Evolutionary conservation across 2,329 filamentous ascomycete species (phyloP).

Genomic region (Venturiaceae sp.): DNA sequence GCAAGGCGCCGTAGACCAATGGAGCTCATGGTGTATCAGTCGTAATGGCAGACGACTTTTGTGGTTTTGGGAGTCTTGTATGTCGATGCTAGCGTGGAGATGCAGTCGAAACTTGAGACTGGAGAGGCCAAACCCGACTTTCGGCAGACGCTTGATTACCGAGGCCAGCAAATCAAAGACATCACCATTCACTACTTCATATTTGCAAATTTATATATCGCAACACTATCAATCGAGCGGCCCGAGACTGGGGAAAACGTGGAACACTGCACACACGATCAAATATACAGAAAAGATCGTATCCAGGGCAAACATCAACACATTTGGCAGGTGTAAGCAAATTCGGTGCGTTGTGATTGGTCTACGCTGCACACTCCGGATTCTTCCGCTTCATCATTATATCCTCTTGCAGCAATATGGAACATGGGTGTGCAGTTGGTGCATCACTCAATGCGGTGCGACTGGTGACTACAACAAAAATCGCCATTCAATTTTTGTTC

Average conservation of each 20-base stretch:
- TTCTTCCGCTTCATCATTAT: not conserved
- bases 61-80: not conserved
- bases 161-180: too few relatives aligned
- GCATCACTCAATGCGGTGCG: not conserved
- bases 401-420: not conserved
- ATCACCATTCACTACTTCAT: too few relatives aligned
- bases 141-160: too few relatives aligned
- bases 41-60: not conserved
- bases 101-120: not conserved
- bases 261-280: not conserved
- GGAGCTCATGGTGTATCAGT: constrained; percentile 21
- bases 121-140: too few relatives aligned
- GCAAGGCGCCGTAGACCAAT: constrained; percentile 18
- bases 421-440: not conserved
- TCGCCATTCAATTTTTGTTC: too few relatives aligned
- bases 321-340: not conserved
- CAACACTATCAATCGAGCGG: not conserved
- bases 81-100: not conserved
- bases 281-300: not conserved
- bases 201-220: too few relatives aligned
- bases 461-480: too few relatives aligned
- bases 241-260: not conserved
- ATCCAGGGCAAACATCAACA: too few relatives aligned
- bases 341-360: not conserved
- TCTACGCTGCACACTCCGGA: not conserved